Evolutionary conservation across 1,284 basidiomycete species (phyloP).

Genomic region (Fomitopsis pinicola): DNA sequence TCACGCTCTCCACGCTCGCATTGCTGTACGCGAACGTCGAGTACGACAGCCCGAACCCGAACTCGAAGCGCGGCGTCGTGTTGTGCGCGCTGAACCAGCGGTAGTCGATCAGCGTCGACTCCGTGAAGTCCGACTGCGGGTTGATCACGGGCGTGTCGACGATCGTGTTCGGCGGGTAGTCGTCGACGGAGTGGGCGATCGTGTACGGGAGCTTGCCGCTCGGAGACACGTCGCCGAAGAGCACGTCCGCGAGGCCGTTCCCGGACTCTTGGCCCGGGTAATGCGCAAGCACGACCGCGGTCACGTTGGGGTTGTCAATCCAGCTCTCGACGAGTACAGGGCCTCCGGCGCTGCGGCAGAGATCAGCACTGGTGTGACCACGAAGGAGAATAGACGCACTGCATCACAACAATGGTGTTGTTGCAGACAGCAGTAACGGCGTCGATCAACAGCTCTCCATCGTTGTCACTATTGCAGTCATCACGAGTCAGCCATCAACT

Average conservation of each 20-base stretch:
- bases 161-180: conserved; percentile 45
- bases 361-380: no score
- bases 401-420: conserved; percentile 55
- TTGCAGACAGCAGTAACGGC: conserved; percentile 29
- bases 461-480: conserved; percentile 42
- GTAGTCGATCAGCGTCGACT: neutral
- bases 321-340: conserved; percentile 44
- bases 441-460: conserved; percentile 42
- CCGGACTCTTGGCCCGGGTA: conserved; percentile 51
- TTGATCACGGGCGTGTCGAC: neutral
- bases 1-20: conserved; percentile 7
- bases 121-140: neutral
- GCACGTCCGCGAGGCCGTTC: conserved; percentile 43
- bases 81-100: conserved; percentile 6
- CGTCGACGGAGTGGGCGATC: conserved; percentile 59
- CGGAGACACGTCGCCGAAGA: conserved; percentile 44
- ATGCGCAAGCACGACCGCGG: conserved; percentile 19
- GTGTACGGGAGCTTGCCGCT: conserved; percentile 73
- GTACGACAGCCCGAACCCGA: conserved; percentile 41
- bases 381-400: conserved; percentile 19
- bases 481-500: neutral
- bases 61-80: conserved; percentile 33
- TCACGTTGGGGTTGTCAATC: conserved; percentile 38
- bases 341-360: conserved; percentile 31
- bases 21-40: conserved; percentile 34